Conservation (phyloP, 345 rosid genomes). For the Aegle marmelos region DNA sequence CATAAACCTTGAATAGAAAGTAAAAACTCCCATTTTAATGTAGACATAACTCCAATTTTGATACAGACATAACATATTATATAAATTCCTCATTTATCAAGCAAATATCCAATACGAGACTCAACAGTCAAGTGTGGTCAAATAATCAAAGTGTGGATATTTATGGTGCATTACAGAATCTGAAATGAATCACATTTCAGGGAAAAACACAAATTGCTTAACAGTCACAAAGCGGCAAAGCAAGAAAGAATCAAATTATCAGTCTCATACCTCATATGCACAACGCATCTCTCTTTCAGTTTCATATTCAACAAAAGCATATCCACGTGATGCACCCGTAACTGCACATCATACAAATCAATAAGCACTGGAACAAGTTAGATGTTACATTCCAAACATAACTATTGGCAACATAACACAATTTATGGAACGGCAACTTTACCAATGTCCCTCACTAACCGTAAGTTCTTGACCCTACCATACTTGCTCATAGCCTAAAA, state of each 20-base stretch:
- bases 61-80: background rate
- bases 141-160: background rate
- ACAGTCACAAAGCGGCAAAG: background rate
- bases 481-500: slow-evolving; percentile 81
- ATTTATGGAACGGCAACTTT: background rate
- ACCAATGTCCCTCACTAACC: slow-evolving; percentile 95
- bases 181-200: background rate
- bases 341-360: slow-evolving; percentile 38
- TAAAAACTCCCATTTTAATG: background rate
- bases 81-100: background rate
- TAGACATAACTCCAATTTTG: too few relatives aligned
- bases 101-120: background rate
- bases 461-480: slow-evolving; percentile 73
- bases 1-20: background rate
- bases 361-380: background rate
- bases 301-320: slow-evolving; percentile 84
- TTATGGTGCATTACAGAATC: background rate
- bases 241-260: background rate
- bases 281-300: slow-evolving; percentile 82
- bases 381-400: background rate
- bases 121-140: background rate
- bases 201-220: background rate
- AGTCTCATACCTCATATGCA: slow-evolving; percentile 63
- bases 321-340: slow-evolving; percentile 88
- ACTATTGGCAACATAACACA: background rate